Conservation (phyloP, 2,329 filamentous ascomycete species). For the Talaromyces sp. region DNA sequence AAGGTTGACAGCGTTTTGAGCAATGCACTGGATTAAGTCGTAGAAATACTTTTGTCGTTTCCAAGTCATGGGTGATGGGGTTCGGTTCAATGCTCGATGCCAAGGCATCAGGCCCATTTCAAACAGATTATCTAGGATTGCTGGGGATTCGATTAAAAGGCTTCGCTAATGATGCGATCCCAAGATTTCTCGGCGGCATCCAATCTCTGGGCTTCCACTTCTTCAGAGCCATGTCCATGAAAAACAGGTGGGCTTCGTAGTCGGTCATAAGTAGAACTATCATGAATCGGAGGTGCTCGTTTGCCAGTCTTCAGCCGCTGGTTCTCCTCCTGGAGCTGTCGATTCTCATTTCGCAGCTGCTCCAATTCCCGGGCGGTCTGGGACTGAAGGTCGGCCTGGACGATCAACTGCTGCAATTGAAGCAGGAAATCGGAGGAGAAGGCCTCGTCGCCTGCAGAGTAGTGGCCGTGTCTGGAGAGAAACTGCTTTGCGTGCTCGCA, state of each 20-base stretch:
- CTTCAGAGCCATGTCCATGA: not conserved
- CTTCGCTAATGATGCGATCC: constrained; percentile 14
- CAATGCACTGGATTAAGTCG: not conserved
- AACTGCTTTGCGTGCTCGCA: constrained; percentile 9
- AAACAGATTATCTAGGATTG: not conserved
- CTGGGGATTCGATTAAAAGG: constrained; percentile 1
- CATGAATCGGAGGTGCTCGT: constrained; percentile 9
- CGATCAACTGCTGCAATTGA: constrained; percentile 21
- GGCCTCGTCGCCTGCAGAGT: constrained; percentile 11
- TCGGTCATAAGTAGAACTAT: constrained; percentile 1
- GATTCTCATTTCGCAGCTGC: constrained; percentile 20
- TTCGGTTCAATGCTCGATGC: not conserved
- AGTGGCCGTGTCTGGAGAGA: constrained; percentile 10
- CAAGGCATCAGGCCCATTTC: not conserved
- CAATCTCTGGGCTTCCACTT: not conserved
- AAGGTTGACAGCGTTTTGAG: not conserved
- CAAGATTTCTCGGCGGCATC: constrained; percentile 11
- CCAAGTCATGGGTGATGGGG: not conserved
- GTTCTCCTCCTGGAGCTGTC: constrained; percentile 20
- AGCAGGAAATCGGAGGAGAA: constrained; percentile 17
- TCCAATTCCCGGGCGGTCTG: constrained; percentile 16
- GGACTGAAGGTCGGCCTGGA: constrained; percentile 18
- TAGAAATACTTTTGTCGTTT: not conserved
- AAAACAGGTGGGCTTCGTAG: not conserved
- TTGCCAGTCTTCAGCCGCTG: constrained; percentile 18